These are phyloP conservation scores for Esteya vermicola DNA, from an alignment of 2,329 filamentous ascomycete genomes.

Conservation along the genomic window DNA sequence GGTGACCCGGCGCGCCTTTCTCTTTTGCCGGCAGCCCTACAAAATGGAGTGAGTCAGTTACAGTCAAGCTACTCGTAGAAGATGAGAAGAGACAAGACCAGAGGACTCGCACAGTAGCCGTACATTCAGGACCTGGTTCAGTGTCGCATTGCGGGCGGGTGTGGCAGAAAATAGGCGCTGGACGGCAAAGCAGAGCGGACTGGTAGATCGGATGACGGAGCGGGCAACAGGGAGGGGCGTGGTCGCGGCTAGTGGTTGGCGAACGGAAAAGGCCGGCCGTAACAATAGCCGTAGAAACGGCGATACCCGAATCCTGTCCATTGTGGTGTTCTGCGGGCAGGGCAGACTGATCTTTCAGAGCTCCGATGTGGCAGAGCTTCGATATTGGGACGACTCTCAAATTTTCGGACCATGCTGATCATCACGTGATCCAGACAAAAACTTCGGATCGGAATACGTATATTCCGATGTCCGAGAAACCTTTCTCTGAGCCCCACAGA, in stretches of 20 bases:
- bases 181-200: slow-evolving; percentile 3
- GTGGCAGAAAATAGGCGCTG: slow-evolving; percentile 23
- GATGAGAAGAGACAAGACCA: not conserved
- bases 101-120: slow-evolving; percentile 6
- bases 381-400: too few species aligned
- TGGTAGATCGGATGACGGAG: slow-evolving; percentile 1
- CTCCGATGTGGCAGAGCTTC: too few species aligned
- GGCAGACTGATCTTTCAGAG: too few species aligned
- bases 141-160: slow-evolving; percentile 42
- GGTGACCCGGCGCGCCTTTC: slow-evolving; percentile 70
- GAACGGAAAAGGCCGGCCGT: slow-evolving; percentile 15
- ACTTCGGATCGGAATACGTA: not conserved
- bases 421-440: not conserved
- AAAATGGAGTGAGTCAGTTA: not conserved
- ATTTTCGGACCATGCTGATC: not conserved
- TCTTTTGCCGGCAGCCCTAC: slow-evolving; percentile 64
- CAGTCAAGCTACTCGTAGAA: not conserved
- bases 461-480: too few species aligned
- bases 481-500: not conserved
- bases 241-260: slow-evolving; percentile 10
- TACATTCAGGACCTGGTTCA: slow-evolving; percentile 57
- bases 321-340: too few species aligned
- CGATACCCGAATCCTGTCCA: slow-evolving; percentile 17
- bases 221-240: slow-evolving; percentile 1
- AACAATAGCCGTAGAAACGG: slow-evolving; percentile 20